Base-by-base conservation (phyloP, 2,329 filamentous ascomycete genomes). In the Alternaria novae-zelandiae region DNA sequence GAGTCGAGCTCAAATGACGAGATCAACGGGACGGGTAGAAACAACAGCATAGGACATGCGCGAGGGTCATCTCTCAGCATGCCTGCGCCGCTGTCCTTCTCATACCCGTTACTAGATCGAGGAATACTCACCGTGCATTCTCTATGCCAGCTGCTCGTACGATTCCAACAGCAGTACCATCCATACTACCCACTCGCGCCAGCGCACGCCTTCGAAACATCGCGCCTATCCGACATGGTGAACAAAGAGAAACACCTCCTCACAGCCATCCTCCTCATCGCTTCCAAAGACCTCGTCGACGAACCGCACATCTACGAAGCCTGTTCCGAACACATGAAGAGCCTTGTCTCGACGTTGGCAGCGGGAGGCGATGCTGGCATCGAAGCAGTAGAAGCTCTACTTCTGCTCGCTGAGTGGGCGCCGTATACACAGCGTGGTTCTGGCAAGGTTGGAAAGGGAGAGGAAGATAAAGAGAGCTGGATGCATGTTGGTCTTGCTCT, bases 391-490 rank as follows among this genome's bases (percentile, higher is more conserved):
- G 90, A 93, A 72, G 89, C 89, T 2, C 79, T 93, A 2, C 81
- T 92, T 0, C 81, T 93, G 3, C 85, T 93, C 2, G 90, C 90
- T 0, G 90, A 93, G 72, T 93, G 90, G 90, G 89, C 89, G 7
- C 89, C 89, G 0, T 90, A 91, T 64, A 87, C 88, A 0, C 85
- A 89, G 2, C 82, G 88, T 6, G 85, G 85, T 3, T 86, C 87
- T 28, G 88, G 88, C 30, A 84, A 86, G 25, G 88, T 92, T 20
- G 90, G 90, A 0, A 85, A 90, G 59, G 90, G 90, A 9, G 90
- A 92, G 75, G 90, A 92, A 73, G 90, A 93, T 70, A 86, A 90
- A 47, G 89, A 90, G 28, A 89, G 90, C 0, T 93, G 90, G 90
- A 92, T 92, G 90, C 88, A 92, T 70, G 89, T 92, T 6, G 90